Evolutionary conservation across 176 grass and related monocot genomes (phyloP).

Genomic region (Carex pumila): DNA sequence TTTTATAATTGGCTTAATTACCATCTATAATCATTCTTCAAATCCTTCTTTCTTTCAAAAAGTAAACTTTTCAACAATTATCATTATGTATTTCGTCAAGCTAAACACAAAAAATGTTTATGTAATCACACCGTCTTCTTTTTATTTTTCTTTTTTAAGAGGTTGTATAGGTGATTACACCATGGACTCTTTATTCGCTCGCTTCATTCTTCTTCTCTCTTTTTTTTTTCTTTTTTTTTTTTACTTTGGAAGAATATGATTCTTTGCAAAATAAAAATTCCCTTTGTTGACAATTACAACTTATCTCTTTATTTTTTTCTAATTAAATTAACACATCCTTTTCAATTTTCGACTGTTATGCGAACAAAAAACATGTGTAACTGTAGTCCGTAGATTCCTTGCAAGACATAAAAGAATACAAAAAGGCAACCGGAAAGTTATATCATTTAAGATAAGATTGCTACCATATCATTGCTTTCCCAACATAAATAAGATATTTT

Average conservation of each 20-base stretch:
- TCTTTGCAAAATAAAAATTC: not conserved
- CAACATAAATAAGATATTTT: not conserved
- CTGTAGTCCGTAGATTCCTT: not conserved
- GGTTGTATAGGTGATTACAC: not conserved
- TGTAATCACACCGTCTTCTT: not conserved
- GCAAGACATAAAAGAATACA: not conserved
- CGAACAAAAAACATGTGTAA: not conserved
- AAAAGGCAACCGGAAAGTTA: not conserved
- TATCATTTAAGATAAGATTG: conserved; percentile 4
- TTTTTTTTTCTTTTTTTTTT: not conserved
- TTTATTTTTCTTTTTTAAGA: not conserved
- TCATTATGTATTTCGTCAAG: not conserved
- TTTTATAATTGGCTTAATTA: not conserved
- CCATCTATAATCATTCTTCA: not conserved
- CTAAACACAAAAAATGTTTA: not conserved
- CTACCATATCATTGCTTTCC: not conserved
- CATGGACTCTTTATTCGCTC: not conserved
- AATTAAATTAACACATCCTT: not conserved
- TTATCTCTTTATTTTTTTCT: not conserved
- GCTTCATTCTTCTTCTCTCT: not conserved
- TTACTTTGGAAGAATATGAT: not conserved
- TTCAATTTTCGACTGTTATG: not conserved
- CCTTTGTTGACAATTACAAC: not conserved
- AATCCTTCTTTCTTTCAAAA: not conserved
- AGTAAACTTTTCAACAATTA: not conserved